These are phyloP conservation scores for Penicillium corylophilum DNA, from an alignment of 2,329 filamentous ascomycete genomes.

Conservation along the genomic window DNA sequence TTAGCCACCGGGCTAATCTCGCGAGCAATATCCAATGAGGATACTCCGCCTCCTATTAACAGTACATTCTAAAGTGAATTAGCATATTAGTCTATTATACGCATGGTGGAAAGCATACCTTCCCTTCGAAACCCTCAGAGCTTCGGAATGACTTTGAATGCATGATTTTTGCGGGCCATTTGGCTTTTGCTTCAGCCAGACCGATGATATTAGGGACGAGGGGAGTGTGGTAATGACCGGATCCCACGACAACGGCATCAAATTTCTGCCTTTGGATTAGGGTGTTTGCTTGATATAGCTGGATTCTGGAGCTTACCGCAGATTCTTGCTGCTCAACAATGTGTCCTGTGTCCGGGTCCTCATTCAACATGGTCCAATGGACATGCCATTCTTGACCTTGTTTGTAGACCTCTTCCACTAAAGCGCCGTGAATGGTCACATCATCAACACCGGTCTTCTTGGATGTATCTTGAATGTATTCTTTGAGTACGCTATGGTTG, in stretches of 20 bases:
- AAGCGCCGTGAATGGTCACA: slow-evolving; percentile 56
- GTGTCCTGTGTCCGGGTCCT: background rate
- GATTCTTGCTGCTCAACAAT: slow-evolving; percentile 7
- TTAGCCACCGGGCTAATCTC: slow-evolving; percentile 50
- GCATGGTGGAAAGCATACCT: slow-evolving; percentile 39
- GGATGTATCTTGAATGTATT: slow-evolving; percentile 63
- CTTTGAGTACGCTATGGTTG: slow-evolving; percentile 55
- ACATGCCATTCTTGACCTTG: slow-evolving; percentile 52
- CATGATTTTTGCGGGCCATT: slow-evolving; percentile 46
- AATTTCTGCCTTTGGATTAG: slow-evolving; percentile 33
- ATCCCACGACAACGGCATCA: slow-evolving; percentile 54
- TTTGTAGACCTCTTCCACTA: slow-evolving; percentile 57
- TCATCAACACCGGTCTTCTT: slow-evolving; percentile 50
- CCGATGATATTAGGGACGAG: slow-evolving; percentile 52
- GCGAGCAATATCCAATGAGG: slow-evolving; percentile 55
- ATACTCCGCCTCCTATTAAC: slow-evolving; percentile 57
- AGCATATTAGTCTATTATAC: background rate
- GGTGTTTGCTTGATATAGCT: too few relatives aligned
- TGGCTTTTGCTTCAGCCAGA: slow-evolving; percentile 46
- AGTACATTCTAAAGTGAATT: slow-evolving; percentile 49
- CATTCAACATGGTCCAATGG: slow-evolving; percentile 46
- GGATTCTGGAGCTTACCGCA: background rate
- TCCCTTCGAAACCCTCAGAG: slow-evolving; percentile 51
- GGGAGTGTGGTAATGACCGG: slow-evolving; percentile 55
- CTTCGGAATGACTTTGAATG: slow-evolving; percentile 55